These are phyloP conservation scores for Terfezia claveryi DNA, from an alignment of 495 filamentous ascomycete genomes.

Conservation along the genomic window DNA sequence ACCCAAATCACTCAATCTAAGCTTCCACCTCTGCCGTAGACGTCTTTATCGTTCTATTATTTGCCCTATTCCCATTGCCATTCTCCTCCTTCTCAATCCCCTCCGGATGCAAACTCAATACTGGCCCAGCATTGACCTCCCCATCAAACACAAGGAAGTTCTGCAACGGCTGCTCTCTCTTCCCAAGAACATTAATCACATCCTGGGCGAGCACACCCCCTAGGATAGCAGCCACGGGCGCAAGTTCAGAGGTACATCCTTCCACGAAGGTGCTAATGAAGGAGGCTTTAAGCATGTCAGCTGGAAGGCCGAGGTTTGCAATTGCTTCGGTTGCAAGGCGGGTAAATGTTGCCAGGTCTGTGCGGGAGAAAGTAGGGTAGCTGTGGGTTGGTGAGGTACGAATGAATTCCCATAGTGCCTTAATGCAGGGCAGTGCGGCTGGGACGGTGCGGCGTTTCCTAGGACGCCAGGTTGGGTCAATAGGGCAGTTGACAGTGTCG, in stretches of 20 bases:
- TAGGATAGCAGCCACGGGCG: conserved; percentile 70
- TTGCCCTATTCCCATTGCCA: background rate
- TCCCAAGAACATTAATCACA: conserved; percentile 83
- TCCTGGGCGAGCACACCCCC: conserved; percentile 85
- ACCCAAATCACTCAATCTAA: background rate
- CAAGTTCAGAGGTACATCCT: conserved; percentile 35
- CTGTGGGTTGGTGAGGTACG: background rate
- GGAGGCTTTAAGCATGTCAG: conserved; percentile 49
- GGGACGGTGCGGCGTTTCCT: conserved; percentile 36
- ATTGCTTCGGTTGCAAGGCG: conserved; percentile 52
- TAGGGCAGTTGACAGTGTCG: conserved; percentile 27
- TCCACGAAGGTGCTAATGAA: conserved; percentile 31
- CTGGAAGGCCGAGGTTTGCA: conserved; percentile 51
- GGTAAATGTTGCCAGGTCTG: conserved; percentile 32
- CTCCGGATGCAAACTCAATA: conserved; percentile 62
- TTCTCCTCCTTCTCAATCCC: conserved; percentile 7
- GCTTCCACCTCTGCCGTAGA: background rate
- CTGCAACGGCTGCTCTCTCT: conserved; percentile 80
- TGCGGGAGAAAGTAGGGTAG: conserved; percentile 1
- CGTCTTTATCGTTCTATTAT: too few relatives aligned
- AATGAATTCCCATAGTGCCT: conserved; percentile 20
- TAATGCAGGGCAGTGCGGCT: conserved; percentile 14
- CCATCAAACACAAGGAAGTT: conserved; percentile 88
- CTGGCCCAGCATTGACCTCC: conserved; percentile 47
- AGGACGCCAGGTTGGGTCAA: conserved; percentile 26